Evolutionary conservation across 805 yeast species (phyloP).

Genomic region (Saccharomycopsis capsularis): DNA sequence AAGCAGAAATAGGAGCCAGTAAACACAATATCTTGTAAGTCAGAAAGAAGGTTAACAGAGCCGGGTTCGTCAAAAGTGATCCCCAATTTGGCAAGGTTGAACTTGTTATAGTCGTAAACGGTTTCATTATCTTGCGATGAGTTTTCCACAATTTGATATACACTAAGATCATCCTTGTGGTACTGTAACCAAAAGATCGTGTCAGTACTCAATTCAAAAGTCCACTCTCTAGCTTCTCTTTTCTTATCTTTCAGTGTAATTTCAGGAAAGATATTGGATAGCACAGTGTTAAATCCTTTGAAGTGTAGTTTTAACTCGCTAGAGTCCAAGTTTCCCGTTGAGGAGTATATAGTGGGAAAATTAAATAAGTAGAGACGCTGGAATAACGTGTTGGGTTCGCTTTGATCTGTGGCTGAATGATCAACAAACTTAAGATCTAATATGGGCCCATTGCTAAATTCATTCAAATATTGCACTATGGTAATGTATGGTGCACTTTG

Average conservation of each 20-base stretch:
- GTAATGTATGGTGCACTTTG: background rate
- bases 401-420: background rate
- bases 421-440: conserved; percentile 1
- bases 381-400: background rate
- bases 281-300: conserved; percentile 2
- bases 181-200: no score
- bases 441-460: conserved; percentile 9
- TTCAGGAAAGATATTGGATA: background rate
- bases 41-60: no score
- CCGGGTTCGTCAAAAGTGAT: no score
- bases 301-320: background rate
- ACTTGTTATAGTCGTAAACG: background rate
- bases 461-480: conserved; percentile 4
- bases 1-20: no score
- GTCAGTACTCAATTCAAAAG: no score
- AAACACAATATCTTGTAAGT: no score
- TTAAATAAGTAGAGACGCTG: background rate
- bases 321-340: background rate
- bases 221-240: no score
- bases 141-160: background rate
- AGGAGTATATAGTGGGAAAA: background rate
- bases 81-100: no score
- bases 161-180: background rate
- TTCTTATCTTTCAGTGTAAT: no score
- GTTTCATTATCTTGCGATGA: background rate